These are phyloP conservation scores for Ormosia emarginata DNA, from an alignment of 306 rosid species.

Conservation along the genomic window DNA sequence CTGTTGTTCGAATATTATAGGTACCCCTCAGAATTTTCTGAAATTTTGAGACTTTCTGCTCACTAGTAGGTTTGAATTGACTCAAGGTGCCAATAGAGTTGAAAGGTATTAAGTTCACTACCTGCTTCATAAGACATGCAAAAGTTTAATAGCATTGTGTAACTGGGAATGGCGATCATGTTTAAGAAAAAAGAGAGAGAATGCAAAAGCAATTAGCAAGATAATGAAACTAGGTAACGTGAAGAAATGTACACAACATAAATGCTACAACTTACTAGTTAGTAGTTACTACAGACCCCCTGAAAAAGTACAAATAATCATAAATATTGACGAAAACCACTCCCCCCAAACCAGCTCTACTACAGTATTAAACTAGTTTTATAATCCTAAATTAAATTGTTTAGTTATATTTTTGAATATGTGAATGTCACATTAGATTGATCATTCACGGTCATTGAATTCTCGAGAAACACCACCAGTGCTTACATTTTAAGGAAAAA, in stretches of 20 bases:
- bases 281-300: not conserved
- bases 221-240: not conserved
- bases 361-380: not conserved
- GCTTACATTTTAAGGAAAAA: not conserved
- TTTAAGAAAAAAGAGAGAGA: not conserved
- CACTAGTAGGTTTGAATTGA: slow-evolving; percentile 65
- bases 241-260: not conserved
- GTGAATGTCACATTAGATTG: not conserved
- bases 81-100: slow-evolving; percentile 86
- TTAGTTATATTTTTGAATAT: not conserved
- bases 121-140: slow-evolving; percentile 48
- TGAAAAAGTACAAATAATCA: not conserved
- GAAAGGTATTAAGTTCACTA: slow-evolving; percentile 92
- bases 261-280: not conserved
- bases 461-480: not conserved
- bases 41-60: slow-evolving; percentile 62
- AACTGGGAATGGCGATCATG: not conserved
- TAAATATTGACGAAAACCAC: not conserved
- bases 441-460: not conserved
- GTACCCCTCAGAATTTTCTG: slow-evolving; percentile 81
- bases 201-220: not conserved
- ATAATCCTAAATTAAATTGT: not conserved
- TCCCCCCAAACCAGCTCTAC: not conserved
- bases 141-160: slow-evolving; percentile 3
- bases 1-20: slow-evolving; percentile 75